Evolutionary conservation across 2,329 filamentous ascomycete genomes (phyloP).

Genomic region (Diplodia mutila): DNA sequence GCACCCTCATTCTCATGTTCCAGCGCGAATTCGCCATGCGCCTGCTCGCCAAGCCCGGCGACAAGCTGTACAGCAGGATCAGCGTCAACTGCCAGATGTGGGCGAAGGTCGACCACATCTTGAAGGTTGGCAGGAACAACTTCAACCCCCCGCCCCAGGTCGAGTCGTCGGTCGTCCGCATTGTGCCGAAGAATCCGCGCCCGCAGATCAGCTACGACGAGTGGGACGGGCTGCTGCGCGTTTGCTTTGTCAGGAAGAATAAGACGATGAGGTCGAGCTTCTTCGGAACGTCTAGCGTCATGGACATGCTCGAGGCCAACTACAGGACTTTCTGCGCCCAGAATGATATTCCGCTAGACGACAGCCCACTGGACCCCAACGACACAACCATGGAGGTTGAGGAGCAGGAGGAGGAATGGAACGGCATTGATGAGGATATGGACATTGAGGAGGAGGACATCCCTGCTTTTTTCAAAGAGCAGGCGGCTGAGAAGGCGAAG

Average conservation of each 20-base stretch:
- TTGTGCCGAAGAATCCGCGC: slow-evolving; percentile 83
- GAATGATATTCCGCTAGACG: slow-evolving; percentile 78
- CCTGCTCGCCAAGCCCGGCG: slow-evolving; percentile 83
- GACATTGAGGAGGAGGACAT: slow-evolving; percentile 65
- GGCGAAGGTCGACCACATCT: slow-evolving; percentile 71
- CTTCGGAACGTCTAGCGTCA: slow-evolving; percentile 76
- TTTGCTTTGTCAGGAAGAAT: slow-evolving; percentile 87
- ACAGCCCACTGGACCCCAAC: slow-evolving; percentile 48
- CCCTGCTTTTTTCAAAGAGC: slow-evolving; percentile 83
- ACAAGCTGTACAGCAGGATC: slow-evolving; percentile 87
- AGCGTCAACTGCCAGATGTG: slow-evolving; percentile 95
- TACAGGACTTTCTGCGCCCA: slow-evolving; percentile 90
- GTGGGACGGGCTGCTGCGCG: slow-evolving; percentile 86
- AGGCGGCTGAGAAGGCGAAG: slow-evolving; percentile 56
- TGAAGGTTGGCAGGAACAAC: slow-evolving; percentile 96
- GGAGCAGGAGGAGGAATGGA: slow-evolving; percentile 51
- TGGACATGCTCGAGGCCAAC: slow-evolving; percentile 83
- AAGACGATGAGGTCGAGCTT: slow-evolving; percentile 83
- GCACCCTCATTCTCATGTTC: slow-evolving; percentile 90
- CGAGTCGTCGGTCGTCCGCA: slow-evolving; percentile 85
- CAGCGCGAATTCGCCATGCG: slow-evolving; percentile 93
- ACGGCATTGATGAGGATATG: slow-evolving; percentile 58
- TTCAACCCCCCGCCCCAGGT: slow-evolving; percentile 94
- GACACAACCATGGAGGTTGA: slow-evolving; percentile 57
- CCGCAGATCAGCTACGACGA: slow-evolving; percentile 92